phyloP scores from a whole-genome alignment of 164 flowering plant genomes.

The Magnolia kwangsiensis region DNA sequence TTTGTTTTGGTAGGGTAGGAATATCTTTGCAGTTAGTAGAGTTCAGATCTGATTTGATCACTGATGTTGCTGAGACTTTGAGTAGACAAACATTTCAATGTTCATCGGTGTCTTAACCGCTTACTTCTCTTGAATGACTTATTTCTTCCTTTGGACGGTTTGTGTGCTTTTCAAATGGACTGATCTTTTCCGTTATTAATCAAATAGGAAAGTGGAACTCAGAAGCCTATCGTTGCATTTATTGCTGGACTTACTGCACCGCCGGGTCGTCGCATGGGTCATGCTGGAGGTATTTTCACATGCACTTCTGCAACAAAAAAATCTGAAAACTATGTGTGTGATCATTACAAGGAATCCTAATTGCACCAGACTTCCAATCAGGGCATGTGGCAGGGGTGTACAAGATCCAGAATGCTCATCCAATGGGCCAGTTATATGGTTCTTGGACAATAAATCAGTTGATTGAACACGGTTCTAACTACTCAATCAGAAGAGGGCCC shows the following conservation, averaged over 20 bases:
- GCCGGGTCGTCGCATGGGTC: conserved; percentile 99
- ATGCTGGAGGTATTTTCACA: conserved; percentile 82
- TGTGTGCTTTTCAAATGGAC: background rate
- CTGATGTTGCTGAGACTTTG: background rate
- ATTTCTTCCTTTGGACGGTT: background rate
- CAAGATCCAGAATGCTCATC: background rate
- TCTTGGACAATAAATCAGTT: too few species aligned
- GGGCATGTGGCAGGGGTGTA: background rate
- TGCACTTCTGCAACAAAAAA: background rate
- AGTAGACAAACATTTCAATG: background rate
- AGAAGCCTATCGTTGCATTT: conserved; percentile 92
- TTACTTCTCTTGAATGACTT: background rate
- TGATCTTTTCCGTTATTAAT: background rate
- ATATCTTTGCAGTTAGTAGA: background rate
- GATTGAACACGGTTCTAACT: too few species aligned
- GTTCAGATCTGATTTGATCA: too few species aligned
- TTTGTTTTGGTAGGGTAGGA: background rate
- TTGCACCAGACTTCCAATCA: background rate
- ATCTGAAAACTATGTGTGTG: background rate
- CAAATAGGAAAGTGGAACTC: conserved; percentile 89
- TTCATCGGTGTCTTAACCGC: background rate
- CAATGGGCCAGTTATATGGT: too few species aligned
- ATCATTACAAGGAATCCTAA: too few species aligned
- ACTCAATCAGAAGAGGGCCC: background rate
- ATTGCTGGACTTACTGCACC: conserved; percentile 99